Percentiles rank a stretch among this genome's conserved stretches.
Conservation (phyloP, 495 filamentous ascomycete species). For the Trichoderma parareesei region DNA sequence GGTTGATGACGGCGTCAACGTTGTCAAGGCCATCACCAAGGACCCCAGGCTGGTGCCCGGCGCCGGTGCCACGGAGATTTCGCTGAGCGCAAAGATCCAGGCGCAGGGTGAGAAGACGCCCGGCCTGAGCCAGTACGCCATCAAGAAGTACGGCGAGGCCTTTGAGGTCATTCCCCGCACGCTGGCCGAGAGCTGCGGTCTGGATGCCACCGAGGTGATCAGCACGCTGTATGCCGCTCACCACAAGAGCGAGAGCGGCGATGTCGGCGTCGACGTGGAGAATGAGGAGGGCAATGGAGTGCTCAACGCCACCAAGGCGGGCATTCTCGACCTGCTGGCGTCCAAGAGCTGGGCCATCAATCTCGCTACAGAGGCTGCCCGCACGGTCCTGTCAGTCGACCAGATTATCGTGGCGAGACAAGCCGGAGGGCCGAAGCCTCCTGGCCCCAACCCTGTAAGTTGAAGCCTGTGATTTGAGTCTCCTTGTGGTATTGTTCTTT, state of each 20-base stretch:
- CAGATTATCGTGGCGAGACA: conserved; percentile 98
- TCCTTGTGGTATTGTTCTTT: not conserved
- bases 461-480: not conserved
- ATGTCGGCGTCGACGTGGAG: conserved; percentile 86
- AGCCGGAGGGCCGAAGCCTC: conserved; percentile 94
- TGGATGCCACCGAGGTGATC: conserved; percentile 93
- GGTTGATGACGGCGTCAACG: conserved; percentile 97
- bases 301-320: conserved; percentile 79
- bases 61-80: conserved; percentile 91
- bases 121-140: conserved; percentile 86
- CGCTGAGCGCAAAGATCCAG: conserved; percentile 85
- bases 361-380: conserved; percentile 86
- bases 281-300: conserved; percentile 71
- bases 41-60: conserved; percentile 87
- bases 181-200: conserved; percentile 84
- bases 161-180: conserved; percentile 95
- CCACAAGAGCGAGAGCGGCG: conserved; percentile 79
- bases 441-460: conserved; percentile 69
- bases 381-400: conserved; percentile 93
- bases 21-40: conserved; percentile 95
- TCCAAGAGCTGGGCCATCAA: conserved; percentile 95
- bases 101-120: conserved; percentile 84
- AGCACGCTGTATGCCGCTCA: conserved; percentile 89
- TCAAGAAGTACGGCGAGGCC: conserved; percentile 94
- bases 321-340: conserved; percentile 85